Evolutionary conservation across 495 filamentous ascomycete species (phyloP).

Genomic region (Staphylotrichum longicolle): DNA sequence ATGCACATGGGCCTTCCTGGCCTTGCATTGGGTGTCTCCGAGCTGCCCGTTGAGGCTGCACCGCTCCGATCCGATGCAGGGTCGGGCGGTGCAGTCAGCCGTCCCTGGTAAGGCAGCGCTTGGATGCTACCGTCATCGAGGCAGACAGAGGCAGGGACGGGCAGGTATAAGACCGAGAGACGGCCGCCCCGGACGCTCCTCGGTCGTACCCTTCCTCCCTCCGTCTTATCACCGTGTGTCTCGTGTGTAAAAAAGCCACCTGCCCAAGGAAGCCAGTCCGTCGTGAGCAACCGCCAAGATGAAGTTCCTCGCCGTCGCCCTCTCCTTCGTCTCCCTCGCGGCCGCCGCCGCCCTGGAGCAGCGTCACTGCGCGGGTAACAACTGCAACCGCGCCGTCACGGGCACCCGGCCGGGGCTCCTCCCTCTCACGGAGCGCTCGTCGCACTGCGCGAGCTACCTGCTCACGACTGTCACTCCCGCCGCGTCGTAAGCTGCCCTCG

Average conservation of each 20-base stretch:
- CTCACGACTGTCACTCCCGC: constrained; percentile 34
- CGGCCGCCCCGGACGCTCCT: background rate
- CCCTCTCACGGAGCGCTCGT: constrained; percentile 27
- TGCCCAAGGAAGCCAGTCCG: too few relatives aligned
- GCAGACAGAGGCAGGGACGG: background rate
- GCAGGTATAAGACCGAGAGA: constrained; percentile 2
- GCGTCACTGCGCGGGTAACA: constrained; percentile 34
- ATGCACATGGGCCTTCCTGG: constrained; percentile 12
- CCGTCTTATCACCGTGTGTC: too few relatives aligned
- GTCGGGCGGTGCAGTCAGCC: constrained; percentile 4
- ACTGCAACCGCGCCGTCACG: constrained; percentile 38
- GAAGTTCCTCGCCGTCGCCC: constrained; percentile 32
- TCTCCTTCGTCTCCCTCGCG: constrained; percentile 30
- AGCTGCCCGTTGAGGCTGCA: constrained; percentile 15
- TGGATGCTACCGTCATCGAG: background rate
- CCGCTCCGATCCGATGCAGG: background rate
- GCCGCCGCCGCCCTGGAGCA: constrained; percentile 27
- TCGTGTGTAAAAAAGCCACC: too few relatives aligned
- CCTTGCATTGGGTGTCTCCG: constrained; percentile 1
- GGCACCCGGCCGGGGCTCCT: constrained; percentile 33
- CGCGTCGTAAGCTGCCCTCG: constrained; percentile 25
- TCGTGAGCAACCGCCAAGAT: constrained; percentile 21
- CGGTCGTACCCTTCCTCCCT: background rate
- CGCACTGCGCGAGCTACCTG: constrained; percentile 38
- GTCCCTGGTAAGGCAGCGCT: background rate